Evolutionary conservation across 805 yeast genomes (phyloP).

Genomic region (Myxozyma neglecta): DNA sequence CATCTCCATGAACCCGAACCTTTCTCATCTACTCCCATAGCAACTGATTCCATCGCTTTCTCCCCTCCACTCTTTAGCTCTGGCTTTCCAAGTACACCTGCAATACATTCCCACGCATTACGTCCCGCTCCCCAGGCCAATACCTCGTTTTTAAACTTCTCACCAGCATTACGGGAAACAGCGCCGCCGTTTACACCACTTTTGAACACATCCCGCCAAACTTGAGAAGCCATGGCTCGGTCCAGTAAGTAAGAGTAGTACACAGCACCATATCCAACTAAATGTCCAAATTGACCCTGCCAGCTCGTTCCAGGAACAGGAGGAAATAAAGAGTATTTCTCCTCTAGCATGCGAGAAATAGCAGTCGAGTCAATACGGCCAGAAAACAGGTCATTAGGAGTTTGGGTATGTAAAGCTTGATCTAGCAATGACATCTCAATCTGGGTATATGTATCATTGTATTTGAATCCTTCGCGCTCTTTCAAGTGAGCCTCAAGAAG

Average conservation of each 20-base stretch:
- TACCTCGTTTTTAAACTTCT: slow-evolving; percentile 64
- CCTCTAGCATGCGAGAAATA: slow-evolving; percentile 67
- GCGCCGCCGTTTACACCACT: slow-evolving; percentile 53
- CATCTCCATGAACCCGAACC: slow-evolving; percentile 20
- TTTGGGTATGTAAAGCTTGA: slow-evolving; percentile 64
- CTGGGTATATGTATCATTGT: slow-evolving; percentile 81
- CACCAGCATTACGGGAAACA: slow-evolving; percentile 70
- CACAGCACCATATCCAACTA: slow-evolving; percentile 90
- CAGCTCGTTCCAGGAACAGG: slow-evolving; percentile 66
- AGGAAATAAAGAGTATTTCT: slow-evolving; percentile 58
- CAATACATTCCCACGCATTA: slow-evolving; percentile 84
- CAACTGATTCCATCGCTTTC: slow-evolving; percentile 55
- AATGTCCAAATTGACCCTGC: slow-evolving; percentile 93
- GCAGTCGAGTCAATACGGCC: slow-evolving; percentile 55
- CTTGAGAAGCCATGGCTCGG: slow-evolving; percentile 83
- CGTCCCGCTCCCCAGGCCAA: slow-evolving; percentile 91
- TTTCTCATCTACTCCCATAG: slow-evolving; percentile 22
- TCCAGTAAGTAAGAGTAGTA: slow-evolving; percentile 91
- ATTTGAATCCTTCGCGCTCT: slow-evolving; percentile 54
- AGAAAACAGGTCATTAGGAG: slow-evolving; percentile 29
- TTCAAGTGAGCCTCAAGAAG: slow-evolving; percentile 53
- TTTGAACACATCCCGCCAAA: slow-evolving; percentile 72
- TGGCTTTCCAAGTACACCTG: slow-evolving; percentile 70
- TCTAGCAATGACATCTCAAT: slow-evolving; percentile 87
- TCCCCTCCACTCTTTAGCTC: slow-evolving; percentile 65